Conservation (phyloP, 192 early-diverging fungal genomes). For the Oehlia diaphana region DNA sequence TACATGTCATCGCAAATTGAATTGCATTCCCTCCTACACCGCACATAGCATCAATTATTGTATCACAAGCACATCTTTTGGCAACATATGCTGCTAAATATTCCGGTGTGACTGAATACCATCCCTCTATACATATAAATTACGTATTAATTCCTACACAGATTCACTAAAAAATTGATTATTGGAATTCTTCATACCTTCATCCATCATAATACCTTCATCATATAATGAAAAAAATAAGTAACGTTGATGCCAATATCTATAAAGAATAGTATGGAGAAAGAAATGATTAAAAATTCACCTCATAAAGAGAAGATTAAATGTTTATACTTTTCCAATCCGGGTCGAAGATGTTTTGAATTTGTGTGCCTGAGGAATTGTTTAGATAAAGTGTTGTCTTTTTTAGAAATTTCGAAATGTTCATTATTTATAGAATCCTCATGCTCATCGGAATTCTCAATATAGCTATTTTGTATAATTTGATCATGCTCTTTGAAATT, state of each 20-base stretch:
- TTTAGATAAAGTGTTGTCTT: no score
- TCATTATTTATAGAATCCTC: no score
- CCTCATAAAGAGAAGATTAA: no score
- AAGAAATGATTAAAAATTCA: no score
- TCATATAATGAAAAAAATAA: conserved; percentile 83
- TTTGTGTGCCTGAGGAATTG: no score
- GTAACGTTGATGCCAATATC: conserved; percentile 88
- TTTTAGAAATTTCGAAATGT: no score
- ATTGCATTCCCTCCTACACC: conserved; percentile 97
- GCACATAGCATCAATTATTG: conserved; percentile 91
- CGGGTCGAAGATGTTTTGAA: no score
- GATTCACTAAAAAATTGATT: conserved; percentile 6
- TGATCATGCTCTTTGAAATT: no score
- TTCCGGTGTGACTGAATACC: conserved; percentile 97
- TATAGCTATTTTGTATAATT: no score
- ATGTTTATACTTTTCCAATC: no score
- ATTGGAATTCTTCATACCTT: conserved; percentile 45
- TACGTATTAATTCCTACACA: background rate
- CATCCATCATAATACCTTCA: conserved; percentile 83
- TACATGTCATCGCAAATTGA: conserved; percentile 89
- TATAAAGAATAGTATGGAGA: conserved; percentile 29
- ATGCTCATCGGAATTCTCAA: no score
- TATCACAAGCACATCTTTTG: conserved; percentile 57
- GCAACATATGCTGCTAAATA: conserved; percentile 80
- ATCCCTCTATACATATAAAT: conserved; percentile 59